A percentile compares a stretch with the other conserved stretches of the same genome.
Conservation (phyloP, 2,329 filamentous ascomycete genomes). For the Aspergillus costaricaensis region DNA sequence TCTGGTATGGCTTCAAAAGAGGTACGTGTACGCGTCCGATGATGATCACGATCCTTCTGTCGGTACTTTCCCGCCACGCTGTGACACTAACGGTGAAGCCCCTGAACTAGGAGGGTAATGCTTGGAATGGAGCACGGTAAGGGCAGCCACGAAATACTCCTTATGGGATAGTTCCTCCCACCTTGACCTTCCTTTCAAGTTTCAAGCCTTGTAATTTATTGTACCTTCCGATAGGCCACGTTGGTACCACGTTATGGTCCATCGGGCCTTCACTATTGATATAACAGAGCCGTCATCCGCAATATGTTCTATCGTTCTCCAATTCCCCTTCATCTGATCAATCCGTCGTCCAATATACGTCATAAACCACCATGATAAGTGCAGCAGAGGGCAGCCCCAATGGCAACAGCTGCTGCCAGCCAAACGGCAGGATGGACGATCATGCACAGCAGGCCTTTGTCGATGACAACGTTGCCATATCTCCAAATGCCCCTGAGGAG, state of each 20-base stretch:
- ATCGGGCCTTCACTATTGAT: background rate
- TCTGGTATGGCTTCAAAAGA: too few relatives aligned
- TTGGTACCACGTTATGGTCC: background rate
- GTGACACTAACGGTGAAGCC: background rate
- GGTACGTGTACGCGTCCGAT: background rate
- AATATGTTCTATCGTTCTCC: background rate
- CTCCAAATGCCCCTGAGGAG: slow-evolving; percentile 15
- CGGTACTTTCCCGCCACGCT: background rate
- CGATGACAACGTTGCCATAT: slow-evolving; percentile 16
- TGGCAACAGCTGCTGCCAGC: background rate
- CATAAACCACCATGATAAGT: background rate
- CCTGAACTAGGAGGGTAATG: background rate
- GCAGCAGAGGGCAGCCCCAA: background rate
- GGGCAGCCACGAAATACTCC: too few relatives aligned
- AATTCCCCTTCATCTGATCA: background rate
- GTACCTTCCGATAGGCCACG: too few relatives aligned
- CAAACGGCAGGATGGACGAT: background rate
- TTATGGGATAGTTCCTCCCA: too few relatives aligned
- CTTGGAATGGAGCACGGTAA: too few relatives aligned
- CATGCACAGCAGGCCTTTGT: slow-evolving; percentile 6
- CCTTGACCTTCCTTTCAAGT: too few relatives aligned
- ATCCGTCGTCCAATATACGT: background rate
- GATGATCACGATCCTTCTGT: background rate
- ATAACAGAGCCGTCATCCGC: background rate
- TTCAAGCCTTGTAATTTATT: too few relatives aligned